Evolutionary conservation across 208 protist species (phyloP).

Genomic region (Balamuthia mandrillaris): DNA sequence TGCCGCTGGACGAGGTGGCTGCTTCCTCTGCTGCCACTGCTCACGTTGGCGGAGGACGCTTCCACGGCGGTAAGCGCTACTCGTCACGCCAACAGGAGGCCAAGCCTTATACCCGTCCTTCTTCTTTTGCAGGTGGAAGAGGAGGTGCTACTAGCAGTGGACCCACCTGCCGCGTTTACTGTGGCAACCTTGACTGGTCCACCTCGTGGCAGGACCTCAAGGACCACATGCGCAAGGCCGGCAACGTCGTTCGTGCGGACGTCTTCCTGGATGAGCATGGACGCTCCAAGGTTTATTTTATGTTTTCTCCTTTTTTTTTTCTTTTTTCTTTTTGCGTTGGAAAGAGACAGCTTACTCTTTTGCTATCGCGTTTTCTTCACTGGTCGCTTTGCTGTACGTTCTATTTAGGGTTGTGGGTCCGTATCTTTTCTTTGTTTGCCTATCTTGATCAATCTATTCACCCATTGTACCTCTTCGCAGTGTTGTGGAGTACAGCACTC

Average conservation of each 20-base stretch:
- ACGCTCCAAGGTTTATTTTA: conserved; percentile 10
- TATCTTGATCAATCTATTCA: background rate
- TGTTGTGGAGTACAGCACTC: background rate
- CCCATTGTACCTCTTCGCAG: background rate
- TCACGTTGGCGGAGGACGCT: background rate
- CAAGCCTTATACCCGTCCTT: background rate
- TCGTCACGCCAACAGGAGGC: background rate
- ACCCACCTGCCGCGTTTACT: background rate
- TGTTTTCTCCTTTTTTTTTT: background rate
- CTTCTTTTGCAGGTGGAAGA: background rate
- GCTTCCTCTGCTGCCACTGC: background rate
- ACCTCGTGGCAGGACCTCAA: conserved; percentile 18
- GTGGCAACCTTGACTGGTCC: conserved; percentile 4
- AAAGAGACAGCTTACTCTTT: background rate
- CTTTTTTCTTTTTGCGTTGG: background rate
- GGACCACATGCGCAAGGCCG: conserved; percentile 29
- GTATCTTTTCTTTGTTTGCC: background rate
- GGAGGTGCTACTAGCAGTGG: background rate
- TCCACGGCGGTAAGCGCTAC: background rate
- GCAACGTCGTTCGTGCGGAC: background rate
- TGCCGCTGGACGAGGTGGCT: conserved; percentile 1
- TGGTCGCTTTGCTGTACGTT: background rate
- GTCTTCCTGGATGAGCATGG: background rate
- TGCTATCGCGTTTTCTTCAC: background rate
- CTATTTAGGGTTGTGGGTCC: conserved; percentile 4